Evolutionary conservation across 768 basidiomycete species (phyloP).

Genomic region (Termitomyces sp.): DNA sequence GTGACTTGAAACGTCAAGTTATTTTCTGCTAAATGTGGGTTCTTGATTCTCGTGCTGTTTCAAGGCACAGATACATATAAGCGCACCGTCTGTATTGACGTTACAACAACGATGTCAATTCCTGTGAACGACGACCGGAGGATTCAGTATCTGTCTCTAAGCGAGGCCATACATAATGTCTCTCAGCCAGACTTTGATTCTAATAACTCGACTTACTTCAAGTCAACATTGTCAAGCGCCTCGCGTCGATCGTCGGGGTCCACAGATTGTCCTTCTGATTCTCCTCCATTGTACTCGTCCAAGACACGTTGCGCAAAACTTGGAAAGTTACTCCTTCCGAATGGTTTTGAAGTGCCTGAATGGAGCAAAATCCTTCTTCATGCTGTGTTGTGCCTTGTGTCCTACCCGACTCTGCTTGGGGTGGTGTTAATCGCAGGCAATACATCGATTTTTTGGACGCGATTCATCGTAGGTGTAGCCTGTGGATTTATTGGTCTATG

Average conservation of each 20-base stretch:
- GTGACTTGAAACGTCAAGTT: too few relatives aligned
- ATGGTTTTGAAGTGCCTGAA: conserved; percentile 26
- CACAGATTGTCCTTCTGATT: conserved; percentile 3
- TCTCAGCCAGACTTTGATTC: conserved; percentile 9
- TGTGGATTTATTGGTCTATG: conserved; percentile 26
- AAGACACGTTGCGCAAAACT: conserved; percentile 3
- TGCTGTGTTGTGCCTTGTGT: conserved; percentile 21
- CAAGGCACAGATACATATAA: too few relatives aligned
- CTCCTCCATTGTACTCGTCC: conserved; percentile 5
- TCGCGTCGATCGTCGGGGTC: not conserved
- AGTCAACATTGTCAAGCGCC: not conserved
- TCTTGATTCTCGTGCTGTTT: not conserved
- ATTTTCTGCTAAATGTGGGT: not conserved
- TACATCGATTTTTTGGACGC: conserved; percentile 34
- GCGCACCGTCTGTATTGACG: not conserved
- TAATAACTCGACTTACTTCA: not conserved
- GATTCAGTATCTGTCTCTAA: conserved; percentile 6
- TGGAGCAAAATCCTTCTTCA: conserved; percentile 26
- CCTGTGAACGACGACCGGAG: conserved; percentile 1
- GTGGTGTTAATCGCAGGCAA: conserved; percentile 22
- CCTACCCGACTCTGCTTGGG: conserved; percentile 27
- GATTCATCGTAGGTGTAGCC: conserved; percentile 27
- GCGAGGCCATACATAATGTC: conserved; percentile 6
- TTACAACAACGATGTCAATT: not conserved
- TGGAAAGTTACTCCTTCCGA: conserved; percentile 22